Base-by-base conservation (phyloP, 768 basidiomycete species). In the Lactarius quietus region DNA sequence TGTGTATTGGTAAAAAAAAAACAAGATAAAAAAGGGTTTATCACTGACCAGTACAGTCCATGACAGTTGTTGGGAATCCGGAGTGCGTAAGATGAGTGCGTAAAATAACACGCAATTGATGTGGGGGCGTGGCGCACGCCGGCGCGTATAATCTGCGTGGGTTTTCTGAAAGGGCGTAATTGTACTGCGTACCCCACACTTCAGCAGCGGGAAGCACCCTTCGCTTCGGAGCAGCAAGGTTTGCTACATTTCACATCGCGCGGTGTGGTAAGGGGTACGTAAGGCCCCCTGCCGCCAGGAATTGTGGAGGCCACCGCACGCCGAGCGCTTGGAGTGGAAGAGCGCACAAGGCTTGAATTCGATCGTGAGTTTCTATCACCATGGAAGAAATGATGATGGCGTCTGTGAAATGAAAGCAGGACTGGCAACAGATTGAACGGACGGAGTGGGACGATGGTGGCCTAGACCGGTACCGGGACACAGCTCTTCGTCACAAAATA, bases 21-120 rank as follows among this genome's bases (percentile, higher is more conserved):
- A 10, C n/a, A 48, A 51, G 38, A 39, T 39, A 57, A 14, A 59
- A 59, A 29, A 18, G 33, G 20, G 28, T 31, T 23, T 26, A 20
- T 28, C 39, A 6, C 4, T 12, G 14, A 48, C 33, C 33, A 35
- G 38, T 55, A 41, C 58, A 59, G 43, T n/a, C 31, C 28, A 59
- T 60, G 51, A 52, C 48, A 23, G 57, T 9, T 28, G 41, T 35
- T 17, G n/a, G n/a, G n/a, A n/a, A n/a, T n/a, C n/a, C n/a, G n/a
- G n/a, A n/a, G n/a, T n/a, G n/a, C n/a, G 38, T 33, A 20, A 7
- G 17, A 36, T 29, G 23, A 52, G 36, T 52, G 61, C 35, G 65
- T 66, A 66, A 66, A 59, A 58, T 18, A 54, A 51, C 65, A 62
- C 51, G 57, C 65, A 39, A 61, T 54, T 62, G 65, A 56, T 62